Evolutionary conservation across 2,329 filamentous ascomycete genomes (phyloP).

Genomic region (Biscogniauxia mediterranea): DNA sequence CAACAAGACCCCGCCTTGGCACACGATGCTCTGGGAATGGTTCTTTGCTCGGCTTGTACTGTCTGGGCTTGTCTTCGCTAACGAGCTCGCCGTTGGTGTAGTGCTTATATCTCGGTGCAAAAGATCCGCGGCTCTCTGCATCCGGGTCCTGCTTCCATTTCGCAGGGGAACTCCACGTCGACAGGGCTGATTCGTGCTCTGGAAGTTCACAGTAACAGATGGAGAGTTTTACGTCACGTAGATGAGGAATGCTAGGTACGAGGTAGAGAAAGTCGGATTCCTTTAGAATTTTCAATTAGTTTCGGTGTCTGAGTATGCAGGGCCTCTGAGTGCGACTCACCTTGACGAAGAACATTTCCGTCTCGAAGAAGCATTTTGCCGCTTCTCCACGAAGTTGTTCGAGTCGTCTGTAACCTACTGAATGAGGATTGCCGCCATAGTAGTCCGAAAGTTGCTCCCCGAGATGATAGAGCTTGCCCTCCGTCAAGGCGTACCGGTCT

Average conservation of each 20-base stretch:
- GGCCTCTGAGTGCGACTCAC: conserved; percentile 36
- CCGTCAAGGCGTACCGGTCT: conserved; percentile 54
- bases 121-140: conserved; percentile 48
- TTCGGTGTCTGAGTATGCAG: too few species aligned
- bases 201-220: conserved; percentile 60
- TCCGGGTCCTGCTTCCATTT: conserved; percentile 63
- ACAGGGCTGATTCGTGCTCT: conserved; percentile 46
- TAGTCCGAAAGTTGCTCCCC: conserved; percentile 52
- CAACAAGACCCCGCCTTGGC: conserved; percentile 53
- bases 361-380: conserved; percentile 52
- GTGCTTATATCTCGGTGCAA: conserved; percentile 57
- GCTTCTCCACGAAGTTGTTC: conserved; percentile 49
- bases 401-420: conserved; percentile 42
- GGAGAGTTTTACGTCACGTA: conserved; percentile 53
- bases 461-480: conserved; percentile 49
- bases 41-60: conserved; percentile 47
- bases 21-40: conserved; percentile 56
- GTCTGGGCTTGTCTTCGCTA: conserved; percentile 48
- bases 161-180: conserved; percentile 40
- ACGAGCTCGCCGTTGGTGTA: conserved; percentile 56
- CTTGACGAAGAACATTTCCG: conserved; percentile 68
- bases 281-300: conserved; percentile 35
- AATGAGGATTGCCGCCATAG: conserved; percentile 47
- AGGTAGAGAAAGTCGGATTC: conserved; percentile 61
- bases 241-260: conserved; percentile 56